Evolutionary conservation across 495 filamentous ascomycete genomes (phyloP), one percentile per base, ranked within the genome.

Genomic region (Cercophora samala): DNA sequence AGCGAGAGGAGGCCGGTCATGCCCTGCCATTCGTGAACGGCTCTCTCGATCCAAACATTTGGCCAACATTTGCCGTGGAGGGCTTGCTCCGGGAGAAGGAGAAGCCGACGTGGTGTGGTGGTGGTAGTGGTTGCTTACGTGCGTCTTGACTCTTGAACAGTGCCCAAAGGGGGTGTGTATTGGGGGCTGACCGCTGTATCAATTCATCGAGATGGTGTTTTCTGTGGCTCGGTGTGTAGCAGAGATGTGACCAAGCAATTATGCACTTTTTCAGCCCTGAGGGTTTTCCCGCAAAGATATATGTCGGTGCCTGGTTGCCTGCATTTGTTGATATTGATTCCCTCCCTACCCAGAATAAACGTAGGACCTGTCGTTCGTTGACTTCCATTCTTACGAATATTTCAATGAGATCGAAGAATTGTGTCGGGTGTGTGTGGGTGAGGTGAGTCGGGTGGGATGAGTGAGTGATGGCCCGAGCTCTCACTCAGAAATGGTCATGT

Each of bases 51-150:
- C 37, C 37, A 46, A 46, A 46, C 37, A 46, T 17, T 21, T 25
- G 58, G 5, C 22, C 23, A 25, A 15, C 22, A 60, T 60, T 26
- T 60, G 58, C 58, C 58, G 58, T 60, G 0, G 58, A 25, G 23
- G 23, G 21, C 26, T 1, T 60, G 22, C 21, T 25, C 58, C 58
- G 58, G 58, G 58, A 60, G 17, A 60, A 60, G 58, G 17, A 60
- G 21, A 60, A 60, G 58, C 58, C 58, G 58, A 18, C n/a, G n/a
- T n/a, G n/a, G n/a, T 23, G 21, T 24, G 56, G 21, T 54, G 15
- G 56, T 24, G n/a, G 19, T 58, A n/a, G n/a, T 19, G 19, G 22
- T 58, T 58, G 54, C 19, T 24, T 23, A 46, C 37, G 37, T 46
- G 37, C 37, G 29, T 32, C 8, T 32, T 32, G 29, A n/a, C n/a